phyloP scores from a whole-genome alignment of 208 protist species.

The Balamuthia mandrillaris region DNA sequence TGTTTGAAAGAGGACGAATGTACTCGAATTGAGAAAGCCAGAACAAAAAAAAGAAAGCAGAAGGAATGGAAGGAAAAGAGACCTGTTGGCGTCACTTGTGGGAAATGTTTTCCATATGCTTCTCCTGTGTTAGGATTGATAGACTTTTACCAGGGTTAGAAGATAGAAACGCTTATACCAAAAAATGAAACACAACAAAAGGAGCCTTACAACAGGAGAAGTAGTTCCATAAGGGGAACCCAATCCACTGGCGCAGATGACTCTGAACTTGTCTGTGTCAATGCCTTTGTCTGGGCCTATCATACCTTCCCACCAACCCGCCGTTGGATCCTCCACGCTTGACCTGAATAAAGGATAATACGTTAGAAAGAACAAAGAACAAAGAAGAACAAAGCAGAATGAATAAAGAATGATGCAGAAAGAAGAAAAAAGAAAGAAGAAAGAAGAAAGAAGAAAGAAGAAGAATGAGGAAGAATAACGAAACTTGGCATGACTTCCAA shows the following conservation, averaged over 20 bases:
- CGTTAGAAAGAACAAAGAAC: too few relatives aligned
- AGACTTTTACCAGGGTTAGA: not conserved
- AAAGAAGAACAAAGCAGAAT: too few relatives aligned
- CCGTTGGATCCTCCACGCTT: conserved; percentile 27
- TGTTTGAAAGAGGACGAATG: not conserved
- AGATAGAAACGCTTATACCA: not conserved
- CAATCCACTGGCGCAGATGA: conserved; percentile 8
- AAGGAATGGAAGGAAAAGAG: not conserved
- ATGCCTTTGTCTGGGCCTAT: conserved; percentile 1
- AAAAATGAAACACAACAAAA: not conserved
- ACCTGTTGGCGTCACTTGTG: conserved; percentile 29
- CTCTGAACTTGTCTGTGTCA: conserved; percentile 33
- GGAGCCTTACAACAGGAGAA: not conserved
- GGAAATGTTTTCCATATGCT: not conserved
- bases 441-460: not conserved
- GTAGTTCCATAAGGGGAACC: conserved; percentile 29
- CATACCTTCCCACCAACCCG: conserved; percentile 42
- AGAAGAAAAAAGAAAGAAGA: not conserved
- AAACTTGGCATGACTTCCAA: conserved; percentile 19
- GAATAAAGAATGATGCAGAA: not conserved
- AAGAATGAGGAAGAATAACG: not conserved
- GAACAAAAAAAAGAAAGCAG: not conserved
- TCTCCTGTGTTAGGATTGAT: not conserved
- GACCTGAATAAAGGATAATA: not conserved
- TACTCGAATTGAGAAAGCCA: not conserved